Evolutionary conservation across 192 early-diverging fungal species (phyloP).

Genomic region (Dissophora ornata): DNA sequence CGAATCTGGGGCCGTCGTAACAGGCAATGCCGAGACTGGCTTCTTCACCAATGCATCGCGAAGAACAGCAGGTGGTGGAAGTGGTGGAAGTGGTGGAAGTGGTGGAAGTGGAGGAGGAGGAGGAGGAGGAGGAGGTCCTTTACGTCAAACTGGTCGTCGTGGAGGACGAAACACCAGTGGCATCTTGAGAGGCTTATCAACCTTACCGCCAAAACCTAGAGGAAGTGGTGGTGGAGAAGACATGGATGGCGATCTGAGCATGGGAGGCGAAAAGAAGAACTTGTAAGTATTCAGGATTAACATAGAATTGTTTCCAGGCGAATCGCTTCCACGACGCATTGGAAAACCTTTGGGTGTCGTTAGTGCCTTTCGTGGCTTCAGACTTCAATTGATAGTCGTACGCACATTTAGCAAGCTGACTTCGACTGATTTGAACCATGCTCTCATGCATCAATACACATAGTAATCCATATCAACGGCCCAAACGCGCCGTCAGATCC

Average conservation of each 20-base stretch:
- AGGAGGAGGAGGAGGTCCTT: slow-evolving; percentile 8
- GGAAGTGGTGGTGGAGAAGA: slow-evolving; percentile 11
- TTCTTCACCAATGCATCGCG: slow-evolving; percentile 6
- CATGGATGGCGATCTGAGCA: slow-evolving; percentile 28
- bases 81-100: too few relatives aligned
- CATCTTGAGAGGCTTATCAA: background rate
- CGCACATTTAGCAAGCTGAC: too few relatives aligned
- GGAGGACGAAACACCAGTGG: slow-evolving; percentile 6
- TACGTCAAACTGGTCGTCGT: slow-evolving; percentile 2
- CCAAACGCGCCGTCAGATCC: slow-evolving; percentile 11
- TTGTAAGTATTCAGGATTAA: slow-evolving; percentile 19
- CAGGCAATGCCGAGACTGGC: slow-evolving; percentile 13
- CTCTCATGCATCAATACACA: background rate
- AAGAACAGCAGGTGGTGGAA: too few relatives aligned
- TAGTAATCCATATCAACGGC: slow-evolving; percentile 39
- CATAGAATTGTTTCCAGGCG: too few relatives aligned
- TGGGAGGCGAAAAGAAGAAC: slow-evolving; percentile 34
- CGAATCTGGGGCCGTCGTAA: background rate
- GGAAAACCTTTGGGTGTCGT: background rate
- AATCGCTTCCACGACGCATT: too few relatives aligned
- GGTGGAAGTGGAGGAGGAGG: slow-evolving; percentile 2
- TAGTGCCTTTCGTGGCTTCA: background rate
- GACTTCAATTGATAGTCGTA: too few relatives aligned
- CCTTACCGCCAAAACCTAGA: slow-evolving; percentile 4
- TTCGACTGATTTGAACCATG: background rate